A percentile compares a stretch with the other conserved stretches of the same genome.
Evolutionary conservation across 2,329 filamentous ascomycete genomes (phyloP).

Genomic region (Sporothrix mexicana): DNA sequence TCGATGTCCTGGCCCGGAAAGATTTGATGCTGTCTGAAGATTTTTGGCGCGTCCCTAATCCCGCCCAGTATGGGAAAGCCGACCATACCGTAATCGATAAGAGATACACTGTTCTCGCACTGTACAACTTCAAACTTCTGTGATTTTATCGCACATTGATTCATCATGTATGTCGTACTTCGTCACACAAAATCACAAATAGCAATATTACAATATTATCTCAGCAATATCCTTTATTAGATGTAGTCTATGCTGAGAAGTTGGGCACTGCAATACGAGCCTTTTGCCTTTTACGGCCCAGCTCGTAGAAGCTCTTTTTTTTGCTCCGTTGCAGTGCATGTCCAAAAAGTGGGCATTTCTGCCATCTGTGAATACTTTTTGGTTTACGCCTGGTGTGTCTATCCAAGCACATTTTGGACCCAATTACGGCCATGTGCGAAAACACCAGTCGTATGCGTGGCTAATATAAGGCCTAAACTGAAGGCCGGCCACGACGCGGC

Average conservation of each 20-base stretch:
- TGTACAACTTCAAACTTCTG: neutral
- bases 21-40: constrained; percentile 33
- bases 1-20: constrained; percentile 11
- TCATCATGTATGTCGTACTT: too few relatives aligned
- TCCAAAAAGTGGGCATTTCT: constrained; percentile 19
- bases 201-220: neutral
- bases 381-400: neutral
- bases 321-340: neutral
- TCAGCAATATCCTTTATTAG: constrained; percentile 10
- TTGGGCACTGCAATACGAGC: constrained; percentile 7
- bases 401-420: neutral
- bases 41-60: constrained; percentile 33
- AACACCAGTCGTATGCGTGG: constrained; percentile 1
- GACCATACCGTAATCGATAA: constrained; percentile 43
- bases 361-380: neutral
- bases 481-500: constrained; percentile 21
- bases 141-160: neutral
- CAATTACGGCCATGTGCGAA: neutral
- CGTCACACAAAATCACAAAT: neutral
- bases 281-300: neutral
- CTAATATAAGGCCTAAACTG: neutral
- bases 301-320: neutral
- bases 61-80: neutral
- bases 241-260: constrained; percentile 18
- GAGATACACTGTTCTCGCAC: constrained; percentile 5